A percentile compares a stretch with the other conserved stretches of the same genome.
These are phyloP conservation scores for Metarhizium brunneum DNA, from an alignment of 2,329 filamentous ascomycete species.

Conservation along the genomic window DNA sequence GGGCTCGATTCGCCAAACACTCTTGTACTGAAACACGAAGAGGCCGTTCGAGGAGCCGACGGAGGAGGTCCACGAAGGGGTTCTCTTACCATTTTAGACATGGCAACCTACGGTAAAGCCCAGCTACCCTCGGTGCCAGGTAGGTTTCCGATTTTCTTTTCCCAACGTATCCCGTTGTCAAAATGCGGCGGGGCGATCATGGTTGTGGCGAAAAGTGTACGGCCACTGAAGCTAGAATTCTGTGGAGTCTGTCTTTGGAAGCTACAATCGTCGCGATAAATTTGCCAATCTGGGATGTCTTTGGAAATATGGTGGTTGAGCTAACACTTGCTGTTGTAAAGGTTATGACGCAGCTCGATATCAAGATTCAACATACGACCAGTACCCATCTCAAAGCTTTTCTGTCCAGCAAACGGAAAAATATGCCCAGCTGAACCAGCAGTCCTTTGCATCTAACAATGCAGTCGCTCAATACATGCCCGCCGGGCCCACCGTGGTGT, in stretches of 20 bases:
- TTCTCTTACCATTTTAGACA: constrained; percentile 37
- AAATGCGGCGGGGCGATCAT: not conserved
- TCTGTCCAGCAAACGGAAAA: constrained; percentile 39
- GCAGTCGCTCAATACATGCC: constrained; percentile 59
- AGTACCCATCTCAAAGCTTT: constrained; percentile 40
- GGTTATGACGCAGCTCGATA: constrained; percentile 53
- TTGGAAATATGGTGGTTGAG: not conserved
- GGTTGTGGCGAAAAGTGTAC: not conserved
- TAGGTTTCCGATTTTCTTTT: constrained; percentile 40
- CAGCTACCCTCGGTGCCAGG: constrained; percentile 72
- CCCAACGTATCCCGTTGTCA: not conserved
- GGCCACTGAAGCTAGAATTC: not conserved
- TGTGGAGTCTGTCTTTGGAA: not conserved
- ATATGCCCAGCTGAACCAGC: constrained; percentile 42
- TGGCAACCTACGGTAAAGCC: constrained; percentile 61
- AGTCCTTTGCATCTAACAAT: constrained; percentile 51
- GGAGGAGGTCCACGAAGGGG: constrained; percentile 45
- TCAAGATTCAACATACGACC: constrained; percentile 46
- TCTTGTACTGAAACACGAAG: constrained; percentile 46
- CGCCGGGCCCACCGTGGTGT: constrained; percentile 51
- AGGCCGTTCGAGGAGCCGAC: constrained; percentile 42
- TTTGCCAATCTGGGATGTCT: not conserved
- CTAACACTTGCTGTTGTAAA: constrained; percentile 17
- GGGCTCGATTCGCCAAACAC: constrained; percentile 49
- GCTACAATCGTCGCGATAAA: not conserved